Percentiles rank a stretch among this genome's conserved stretches.
Conservation (phyloP, 345 rosid species). For the Noccaea caerulescens region DNA sequence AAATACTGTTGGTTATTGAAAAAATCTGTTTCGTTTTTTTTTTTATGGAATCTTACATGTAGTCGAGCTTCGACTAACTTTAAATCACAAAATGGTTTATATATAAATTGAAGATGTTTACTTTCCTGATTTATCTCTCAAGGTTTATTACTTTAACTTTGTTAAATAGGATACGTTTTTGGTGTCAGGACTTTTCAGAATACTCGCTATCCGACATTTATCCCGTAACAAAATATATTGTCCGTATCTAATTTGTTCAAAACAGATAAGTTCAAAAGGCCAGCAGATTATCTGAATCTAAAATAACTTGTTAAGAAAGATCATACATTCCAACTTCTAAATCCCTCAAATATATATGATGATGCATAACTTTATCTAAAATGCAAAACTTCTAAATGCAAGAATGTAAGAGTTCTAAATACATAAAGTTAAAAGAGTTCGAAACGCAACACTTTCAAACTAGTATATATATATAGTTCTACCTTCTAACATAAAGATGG, state of each 20-base stretch:
- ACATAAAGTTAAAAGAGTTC: no score
- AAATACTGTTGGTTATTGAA: background rate
- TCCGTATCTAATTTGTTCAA: background rate
- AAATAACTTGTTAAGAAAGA: background rate
- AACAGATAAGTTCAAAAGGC: background rate
- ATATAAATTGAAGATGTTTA: background rate
- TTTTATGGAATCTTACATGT: background rate
- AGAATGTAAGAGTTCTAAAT: no score
- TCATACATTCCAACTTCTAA: background rate
- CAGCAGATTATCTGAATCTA: background rate
- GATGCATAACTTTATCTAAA: background rate
- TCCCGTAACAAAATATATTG: slow-evolving; percentile 2
- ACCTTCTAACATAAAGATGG: no score
- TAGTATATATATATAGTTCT: no score
- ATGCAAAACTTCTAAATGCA: background rate
- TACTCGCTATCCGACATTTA: slow-evolving; percentile 8
- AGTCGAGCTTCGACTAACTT: slow-evolving; percentile 2
- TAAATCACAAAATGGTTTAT: background rate
- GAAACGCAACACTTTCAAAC: no score
- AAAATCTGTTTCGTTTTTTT: background rate
- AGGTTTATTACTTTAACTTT: background rate
- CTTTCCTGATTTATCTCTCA: background rate
- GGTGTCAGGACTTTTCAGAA: background rate
- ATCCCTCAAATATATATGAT: background rate
- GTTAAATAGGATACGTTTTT: background rate